These are phyloP conservation scores for Bjerkandera adusta DNA, from an alignment of 1,284 basidiomycete species.

Conservation along the genomic window DNA sequence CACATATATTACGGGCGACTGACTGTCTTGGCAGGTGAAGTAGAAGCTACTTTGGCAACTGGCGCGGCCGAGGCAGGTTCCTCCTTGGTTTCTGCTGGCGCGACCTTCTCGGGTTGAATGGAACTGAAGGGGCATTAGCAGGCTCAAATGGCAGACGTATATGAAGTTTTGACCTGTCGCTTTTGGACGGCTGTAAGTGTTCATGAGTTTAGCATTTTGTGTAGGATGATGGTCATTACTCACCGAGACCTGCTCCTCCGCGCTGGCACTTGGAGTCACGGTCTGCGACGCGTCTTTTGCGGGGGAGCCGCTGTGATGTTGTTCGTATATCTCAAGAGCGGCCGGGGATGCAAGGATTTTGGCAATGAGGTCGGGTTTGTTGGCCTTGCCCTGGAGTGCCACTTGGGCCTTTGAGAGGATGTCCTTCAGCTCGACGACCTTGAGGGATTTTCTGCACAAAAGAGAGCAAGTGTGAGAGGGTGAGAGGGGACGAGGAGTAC, in stretches of 20 bases:
- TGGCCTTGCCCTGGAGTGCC: constrained; percentile 50
- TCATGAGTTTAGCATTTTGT: too few relatives aligned
- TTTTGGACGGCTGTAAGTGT: too few relatives aligned
- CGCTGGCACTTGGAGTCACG: not conserved
- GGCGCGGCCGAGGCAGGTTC: not conserved
- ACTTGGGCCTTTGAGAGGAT: constrained; percentile 54
- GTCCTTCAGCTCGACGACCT: constrained; percentile 68
- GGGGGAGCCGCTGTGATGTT: not conserved
- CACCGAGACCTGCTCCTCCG: too few relatives aligned
- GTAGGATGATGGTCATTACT: too few relatives aligned
- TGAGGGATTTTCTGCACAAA: constrained; percentile 52
- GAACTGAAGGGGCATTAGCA: too few relatives aligned
- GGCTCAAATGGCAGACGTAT: too few relatives aligned
- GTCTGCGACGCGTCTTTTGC: constrained; percentile 1
- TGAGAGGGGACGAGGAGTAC: not conserved
- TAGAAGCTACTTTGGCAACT: constrained; percentile 2
- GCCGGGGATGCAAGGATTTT: constrained; percentile 47
- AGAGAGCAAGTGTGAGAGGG: not conserved
- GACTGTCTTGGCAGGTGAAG: constrained; percentile 7
- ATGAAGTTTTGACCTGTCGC: too few relatives aligned
- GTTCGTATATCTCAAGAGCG: constrained; percentile 10
- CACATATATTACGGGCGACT: not conserved
- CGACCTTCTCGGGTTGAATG: too few relatives aligned
- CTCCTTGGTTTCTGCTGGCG: too few relatives aligned
- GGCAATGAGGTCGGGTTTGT: constrained; percentile 65